phyloP scores from a whole-genome alignment of 148 eudicot species.

The Rheum nobile region DNA sequence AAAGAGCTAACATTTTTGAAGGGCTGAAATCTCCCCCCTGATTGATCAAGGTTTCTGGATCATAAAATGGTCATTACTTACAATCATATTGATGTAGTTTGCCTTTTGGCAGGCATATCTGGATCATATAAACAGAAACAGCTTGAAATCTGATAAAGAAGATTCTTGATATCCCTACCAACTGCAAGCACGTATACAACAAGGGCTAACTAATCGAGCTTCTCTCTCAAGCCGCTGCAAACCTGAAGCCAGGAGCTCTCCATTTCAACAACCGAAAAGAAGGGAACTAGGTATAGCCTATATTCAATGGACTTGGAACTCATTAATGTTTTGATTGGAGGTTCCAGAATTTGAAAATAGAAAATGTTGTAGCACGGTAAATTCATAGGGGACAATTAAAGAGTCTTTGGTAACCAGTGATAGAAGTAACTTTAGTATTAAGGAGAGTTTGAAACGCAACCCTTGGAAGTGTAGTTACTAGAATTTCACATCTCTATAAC shows the following conservation, averaged over 20 bases:
- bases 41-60: not conserved
- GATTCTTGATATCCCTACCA: slow-evolving; percentile 1
- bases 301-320: too few species aligned
- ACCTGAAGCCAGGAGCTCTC: not conserved
- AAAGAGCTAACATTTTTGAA: too few species aligned
- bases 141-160: not conserved
- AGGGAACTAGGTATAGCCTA: not conserved
- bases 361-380: too few species aligned
- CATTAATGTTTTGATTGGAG: too few species aligned
- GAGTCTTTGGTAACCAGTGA: too few species aligned
- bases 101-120: slow-evolving; percentile 2
- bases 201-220: not conserved
- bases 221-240: not conserved
- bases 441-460: too few species aligned
- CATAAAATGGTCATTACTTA: not conserved
- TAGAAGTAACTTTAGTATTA: too few species aligned
- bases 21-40: not conserved
- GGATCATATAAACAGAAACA: slow-evolving; percentile 6
- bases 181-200: not conserved
- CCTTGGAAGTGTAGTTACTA: too few species aligned
- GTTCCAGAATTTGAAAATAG: too few species aligned
- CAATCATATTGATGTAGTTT: not conserved
- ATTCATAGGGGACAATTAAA: too few species aligned
- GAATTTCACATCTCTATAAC: too few species aligned
- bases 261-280: not conserved